Conservation (phyloP, 257 asterid species). For the Primulina tabacum region DNA sequence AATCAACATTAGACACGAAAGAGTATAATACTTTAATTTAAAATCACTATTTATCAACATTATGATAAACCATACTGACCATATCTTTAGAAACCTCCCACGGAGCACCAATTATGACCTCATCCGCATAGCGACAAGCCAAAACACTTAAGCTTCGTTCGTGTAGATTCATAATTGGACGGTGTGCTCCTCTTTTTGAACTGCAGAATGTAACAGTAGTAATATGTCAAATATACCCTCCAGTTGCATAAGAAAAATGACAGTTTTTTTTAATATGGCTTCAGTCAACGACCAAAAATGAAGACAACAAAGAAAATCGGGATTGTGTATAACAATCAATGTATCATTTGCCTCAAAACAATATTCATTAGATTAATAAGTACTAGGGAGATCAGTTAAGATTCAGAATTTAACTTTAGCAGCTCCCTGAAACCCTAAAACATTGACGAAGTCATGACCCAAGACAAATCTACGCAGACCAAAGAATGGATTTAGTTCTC, state of each 20-base stretch:
- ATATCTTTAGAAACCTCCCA: conserved; percentile 91
- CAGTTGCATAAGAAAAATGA: not conserved
- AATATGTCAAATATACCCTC: conserved; percentile 18
- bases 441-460: not conserved
- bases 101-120: conserved; percentile 98
- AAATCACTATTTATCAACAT: conserved; percentile 7
- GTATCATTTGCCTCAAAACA: not conserved
- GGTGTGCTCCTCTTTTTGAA: conserved; percentile 88
- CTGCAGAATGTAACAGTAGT: conserved; percentile 43
- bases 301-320: not conserved
- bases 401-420: not conserved
- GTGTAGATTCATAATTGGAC: conserved; percentile 98
- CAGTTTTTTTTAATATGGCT: not conserved
- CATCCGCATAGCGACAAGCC: conserved; percentile 95
- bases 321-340: not conserved
- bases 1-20: conserved; percentile 9
- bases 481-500: not conserved
- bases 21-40: conserved; percentile 14
- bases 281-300: conserved; percentile 15
- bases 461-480: not conserved
- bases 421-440: not conserved
- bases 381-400: not conserved
- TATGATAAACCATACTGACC: conserved; percentile 44
- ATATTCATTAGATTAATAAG: not conserved
- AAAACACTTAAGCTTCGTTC: conserved; percentile 98